Base-by-base conservation (phyloP, 352 stramenopile species). In the Phytopythium aichiense region DNA sequence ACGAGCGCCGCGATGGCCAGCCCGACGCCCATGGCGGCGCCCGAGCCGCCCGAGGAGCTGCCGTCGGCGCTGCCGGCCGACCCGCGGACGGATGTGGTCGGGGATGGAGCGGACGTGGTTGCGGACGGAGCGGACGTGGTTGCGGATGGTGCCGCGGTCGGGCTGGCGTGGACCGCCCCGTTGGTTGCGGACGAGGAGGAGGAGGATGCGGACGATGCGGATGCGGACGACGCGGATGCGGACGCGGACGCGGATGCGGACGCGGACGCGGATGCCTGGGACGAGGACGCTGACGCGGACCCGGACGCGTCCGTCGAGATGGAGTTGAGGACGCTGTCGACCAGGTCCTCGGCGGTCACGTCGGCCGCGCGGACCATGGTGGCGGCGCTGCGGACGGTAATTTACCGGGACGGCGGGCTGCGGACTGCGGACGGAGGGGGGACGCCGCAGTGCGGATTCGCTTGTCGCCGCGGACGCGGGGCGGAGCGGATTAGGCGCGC, bases 271-370 rank as follows among this genome's bases (percentile, higher is more conserved):
- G 56, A 63, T 2, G 37, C n/a, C 16, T 37, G 18, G 35, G 45
- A 45, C 42, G n/a, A 25, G 42, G 42, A 46, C 7, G 40, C 40
- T 16, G 40, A 54, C 25, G 51, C 45, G 56, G 58, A 28, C 12
- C 55, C 49, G 18, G 61, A 50, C 11, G 65, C 62, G 12, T 40
- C 51, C 7, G 68, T 60, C 37, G 61, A 67, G 63, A 77, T 71
- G 22, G 69, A 78, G 49, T 72, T 66, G 13, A 81, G 67, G 23
- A 81, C 65, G 60, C 63, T 81, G 42, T 76, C 69, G 33, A 81
- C 70, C 43, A 81, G 51, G 31, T 81, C 73, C 53, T 74, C 73
- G 31, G 73, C 75, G 18, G 73, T 72, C 51, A 81, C 64, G 22
- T 65, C 62, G 51, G 63, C 61, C 55, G 61, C 63, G 48, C 54